Base-by-base conservation (phyloP, 2,329 filamentous ascomycete species). In the Leptographium procerum region DNA sequence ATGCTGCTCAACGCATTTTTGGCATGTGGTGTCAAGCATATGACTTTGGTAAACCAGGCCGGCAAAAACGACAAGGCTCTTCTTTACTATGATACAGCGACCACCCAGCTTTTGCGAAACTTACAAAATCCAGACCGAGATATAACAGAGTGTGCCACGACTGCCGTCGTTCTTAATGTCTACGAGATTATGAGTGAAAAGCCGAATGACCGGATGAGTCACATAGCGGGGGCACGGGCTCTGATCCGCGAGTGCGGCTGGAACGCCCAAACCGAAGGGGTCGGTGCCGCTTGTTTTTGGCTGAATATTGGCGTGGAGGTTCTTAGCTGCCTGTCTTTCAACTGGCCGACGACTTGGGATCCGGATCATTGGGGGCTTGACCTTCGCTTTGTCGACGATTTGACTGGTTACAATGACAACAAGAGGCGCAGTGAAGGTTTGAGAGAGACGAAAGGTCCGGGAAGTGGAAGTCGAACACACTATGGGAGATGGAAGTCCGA, bases 241-340 rank as follows among this genome's bases (percentile, higher is more conserved):
- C 75, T 96, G 55, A 91, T 96, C 66, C 89, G 90, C 61, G 90
- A 96, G 68, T 96, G 91, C 66, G 84, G 85, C 5, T 96, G 92
- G 92, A 87, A 89, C 65, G 89, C 89, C 0, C 83, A 78, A 61
- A 88, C 88, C 40, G 81, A 79, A 1, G 91, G 91, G 0, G 83
- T 96, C 24, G 91, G 90, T 1, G 83, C 85, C 0, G 90, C 91
- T 1, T 96, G 91, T 70, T 96, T 96, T 72, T 96, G 92, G 91
- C 77, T 96, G 43, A 96, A 95, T 65, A 85, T 95, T 19, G 87
- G 87, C 19, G 87, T 96, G 79, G 92, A 97, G 69, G 77, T 96
- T n/a, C 76, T 96, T 31, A 89, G 84, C 62, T 96, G 91, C 69
- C 76, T 96, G 19, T 86, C 89, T 63, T 90, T 90, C 71, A 91